Evolutionary conservation across 345 rosid species (phyloP), one percentile per base, ranked within the genome.

Genomic region (Turritis glabra): DNA sequence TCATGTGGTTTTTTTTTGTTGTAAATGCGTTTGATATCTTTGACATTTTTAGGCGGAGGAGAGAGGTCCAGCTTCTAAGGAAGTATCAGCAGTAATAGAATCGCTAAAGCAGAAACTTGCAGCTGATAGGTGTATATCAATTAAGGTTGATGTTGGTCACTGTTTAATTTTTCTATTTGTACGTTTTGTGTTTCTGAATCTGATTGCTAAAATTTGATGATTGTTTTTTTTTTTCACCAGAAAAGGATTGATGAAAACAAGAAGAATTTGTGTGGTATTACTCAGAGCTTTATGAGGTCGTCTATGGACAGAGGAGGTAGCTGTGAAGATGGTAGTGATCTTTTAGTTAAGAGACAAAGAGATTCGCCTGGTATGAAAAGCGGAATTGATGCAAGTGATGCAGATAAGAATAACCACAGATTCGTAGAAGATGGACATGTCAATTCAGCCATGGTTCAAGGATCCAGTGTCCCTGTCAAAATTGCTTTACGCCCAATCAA

Each of bases 221-320:
- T 51, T 64, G 44, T 17, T 58, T 59, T 56, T 58, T 14, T 25
- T 51, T 52, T 56, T 76, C 54, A 74, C 37, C 86, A 95, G 99
- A 85, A 83, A 86, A 85, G 90, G 80, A 61, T 92, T 78, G 91
- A 89, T 79, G 90, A 90, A 73, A 95, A 95, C 79, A 82, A 72
- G 72, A 84, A 58, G 54, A 88, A 85, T 69, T 44, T 95, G 89
- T 50, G 41, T 67, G 90, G 78, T 7, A 74, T 90, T 67, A 90
- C 96, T 10, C 80, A 76, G 33, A 84, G 81, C 66, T 75, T 87
- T 15, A 80, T 79, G 75, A 84, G 74, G 58, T 70, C 78, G 32
- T 85, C 96, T 2, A 73, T 70, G 75, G 94, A 89, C 35, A 84
- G 90, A 84, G 82, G 84, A 75, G 79, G 82, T 63, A 60, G 67